These are phyloP conservation scores for Cyclotella sp. DNA, from an alignment of 108 stramenopile genomes.

Conservation along the genomic window DNA sequence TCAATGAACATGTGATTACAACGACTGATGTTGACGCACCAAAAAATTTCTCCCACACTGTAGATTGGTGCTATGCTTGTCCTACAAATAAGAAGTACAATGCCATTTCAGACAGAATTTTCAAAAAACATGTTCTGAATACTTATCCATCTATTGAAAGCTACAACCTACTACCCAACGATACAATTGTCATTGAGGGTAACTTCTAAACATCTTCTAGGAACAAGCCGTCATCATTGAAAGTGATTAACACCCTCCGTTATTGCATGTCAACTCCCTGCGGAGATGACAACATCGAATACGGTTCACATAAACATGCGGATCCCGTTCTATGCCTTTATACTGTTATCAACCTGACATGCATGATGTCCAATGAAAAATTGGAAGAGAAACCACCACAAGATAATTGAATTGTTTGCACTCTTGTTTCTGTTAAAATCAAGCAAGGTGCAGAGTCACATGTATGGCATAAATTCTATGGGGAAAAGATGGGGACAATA, in stretches of 20 bases:
- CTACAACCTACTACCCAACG: constrained; percentile 4
- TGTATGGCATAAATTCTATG: constrained; percentile 22
- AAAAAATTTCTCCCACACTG: too few relatives aligned
- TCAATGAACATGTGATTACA: too few relatives aligned
- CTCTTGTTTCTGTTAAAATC: constrained; percentile 18
- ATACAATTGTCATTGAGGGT: constrained; percentile 34
- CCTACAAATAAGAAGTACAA: constrained; percentile 31
- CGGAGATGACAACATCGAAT: constrained; percentile 23
- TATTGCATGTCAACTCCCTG: constrained; percentile 20
- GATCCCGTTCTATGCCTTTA: constrained; percentile 34
- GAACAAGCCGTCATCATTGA: not conserved
- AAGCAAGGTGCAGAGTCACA: not conserved
- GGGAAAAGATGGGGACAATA: constrained; percentile 24
- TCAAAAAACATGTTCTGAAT: constrained; percentile 6
- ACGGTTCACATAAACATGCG: constrained; percentile 20
- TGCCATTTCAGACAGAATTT: constrained; percentile 14
- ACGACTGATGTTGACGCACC: too few relatives aligned
- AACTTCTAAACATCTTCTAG: constrained; percentile 8
- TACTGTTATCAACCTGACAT: constrained; percentile 17
- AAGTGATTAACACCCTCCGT: constrained; percentile 9
- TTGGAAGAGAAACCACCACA: constrained; percentile 22
- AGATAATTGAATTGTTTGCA: constrained; percentile 31
- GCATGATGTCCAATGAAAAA: constrained; percentile 11
- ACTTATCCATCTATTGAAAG: constrained; percentile 16
- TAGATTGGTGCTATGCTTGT: too few relatives aligned